phyloP scores from a whole-genome alignment of 768 basidiomycete species.

The Pleurotus ostreatus region DNA sequence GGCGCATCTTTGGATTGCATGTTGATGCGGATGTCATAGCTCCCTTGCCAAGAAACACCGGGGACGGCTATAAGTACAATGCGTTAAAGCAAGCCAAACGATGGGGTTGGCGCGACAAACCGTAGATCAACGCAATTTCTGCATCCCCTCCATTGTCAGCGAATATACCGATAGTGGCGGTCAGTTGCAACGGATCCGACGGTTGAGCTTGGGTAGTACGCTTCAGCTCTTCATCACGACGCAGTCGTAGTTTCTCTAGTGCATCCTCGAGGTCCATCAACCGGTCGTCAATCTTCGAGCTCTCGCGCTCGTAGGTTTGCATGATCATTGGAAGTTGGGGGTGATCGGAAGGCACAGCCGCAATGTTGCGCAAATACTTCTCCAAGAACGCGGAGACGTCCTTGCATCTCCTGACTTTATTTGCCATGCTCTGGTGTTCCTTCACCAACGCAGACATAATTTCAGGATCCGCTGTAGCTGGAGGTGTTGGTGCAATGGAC shows the following conservation, averaged over 20 bases:
- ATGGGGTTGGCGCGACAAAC: slow-evolving; percentile 13
- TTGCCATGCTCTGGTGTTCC: slow-evolving; percentile 22
- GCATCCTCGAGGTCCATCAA: slow-evolving; percentile 24
- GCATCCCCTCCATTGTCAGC: slow-evolving; percentile 32
- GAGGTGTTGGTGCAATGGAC: slow-evolving; percentile 19
- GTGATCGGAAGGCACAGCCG: slow-evolving; percentile 26
- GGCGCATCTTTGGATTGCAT: slow-evolving; percentile 35
- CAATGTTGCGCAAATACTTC: slow-evolving; percentile 30
- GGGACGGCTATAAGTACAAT: slow-evolving; percentile 25
- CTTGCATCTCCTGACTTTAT: slow-evolving; percentile 21
- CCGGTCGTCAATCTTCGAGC: slow-evolving; percentile 30
- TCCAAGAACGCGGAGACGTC: slow-evolving; percentile 25
- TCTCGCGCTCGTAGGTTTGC: slow-evolving; percentile 26
- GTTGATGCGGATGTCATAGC: slow-evolving; percentile 39
- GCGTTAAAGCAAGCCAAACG: neutral
- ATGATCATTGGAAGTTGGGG: slow-evolving; percentile 24
- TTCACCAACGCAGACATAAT: slow-evolving; percentile 18
- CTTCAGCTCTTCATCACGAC: slow-evolving; percentile 20
- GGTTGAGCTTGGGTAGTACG: slow-evolving; percentile 8
- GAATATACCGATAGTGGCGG: slow-evolving; percentile 31
- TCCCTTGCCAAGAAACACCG: slow-evolving; percentile 32
- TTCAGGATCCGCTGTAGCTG: slow-evolving; percentile 17
- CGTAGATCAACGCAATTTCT: slow-evolving; percentile 35
- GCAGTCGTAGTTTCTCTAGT: slow-evolving; percentile 18
- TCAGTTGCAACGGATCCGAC: slow-evolving; percentile 17